A percentile compares a stretch with the other conserved stretches of the same genome.
Evolutionary conservation across 495 filamentous ascomycete species (phyloP).

Genomic region (Chlorociboria aeruginascens): DNA sequence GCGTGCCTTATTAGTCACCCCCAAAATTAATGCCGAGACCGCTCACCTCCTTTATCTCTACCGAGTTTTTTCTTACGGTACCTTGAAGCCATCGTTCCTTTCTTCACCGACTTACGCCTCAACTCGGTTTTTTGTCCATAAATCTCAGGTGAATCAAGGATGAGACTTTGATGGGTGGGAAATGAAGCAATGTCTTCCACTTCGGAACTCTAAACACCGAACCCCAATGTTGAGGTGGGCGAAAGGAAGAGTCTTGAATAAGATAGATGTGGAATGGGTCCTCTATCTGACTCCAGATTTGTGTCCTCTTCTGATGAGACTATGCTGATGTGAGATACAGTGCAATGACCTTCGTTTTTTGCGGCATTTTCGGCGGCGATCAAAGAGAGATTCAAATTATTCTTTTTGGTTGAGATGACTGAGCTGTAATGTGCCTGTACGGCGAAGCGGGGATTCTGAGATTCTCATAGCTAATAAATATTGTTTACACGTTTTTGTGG

Average conservation of each 20-base stretch:
- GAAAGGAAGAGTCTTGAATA: slow-evolving; percentile 11
- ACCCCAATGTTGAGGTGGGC: slow-evolving; percentile 36
- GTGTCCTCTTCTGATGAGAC: too few species aligned
- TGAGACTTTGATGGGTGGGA: slow-evolving; percentile 39
- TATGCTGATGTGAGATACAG: background rate
- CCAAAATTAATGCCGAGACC: slow-evolving; percentile 38
- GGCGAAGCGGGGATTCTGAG: too few species aligned
- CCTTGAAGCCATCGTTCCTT: slow-evolving; percentile 42
- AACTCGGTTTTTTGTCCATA: slow-evolving; percentile 27
- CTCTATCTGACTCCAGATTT: slow-evolving; percentile 5
- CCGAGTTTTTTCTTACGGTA: slow-evolving; percentile 36
- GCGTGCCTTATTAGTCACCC: background rate
- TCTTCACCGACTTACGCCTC: slow-evolving; percentile 40
- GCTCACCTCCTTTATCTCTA: slow-evolving; percentile 34
- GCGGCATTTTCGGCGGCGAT: slow-evolving; percentile 39
- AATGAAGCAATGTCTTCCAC: slow-evolving; percentile 35
- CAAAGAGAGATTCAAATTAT: slow-evolving; percentile 35
- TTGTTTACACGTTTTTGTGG: too few species aligned
- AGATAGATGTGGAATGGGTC: slow-evolving; percentile 12
- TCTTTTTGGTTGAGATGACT: slow-evolving; percentile 22
- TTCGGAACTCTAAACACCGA: slow-evolving; percentile 26
- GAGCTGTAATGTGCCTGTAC: too few species aligned
- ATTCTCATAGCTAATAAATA: too few species aligned
- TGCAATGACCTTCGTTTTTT: slow-evolving; percentile 24
- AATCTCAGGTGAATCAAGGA: slow-evolving; percentile 34